Percentiles rank a stretch among this genome's conserved stretches.
phyloP scores from a whole-genome alignment of 306 rosid genomes.

The Astragalus membranaceus region DNA sequence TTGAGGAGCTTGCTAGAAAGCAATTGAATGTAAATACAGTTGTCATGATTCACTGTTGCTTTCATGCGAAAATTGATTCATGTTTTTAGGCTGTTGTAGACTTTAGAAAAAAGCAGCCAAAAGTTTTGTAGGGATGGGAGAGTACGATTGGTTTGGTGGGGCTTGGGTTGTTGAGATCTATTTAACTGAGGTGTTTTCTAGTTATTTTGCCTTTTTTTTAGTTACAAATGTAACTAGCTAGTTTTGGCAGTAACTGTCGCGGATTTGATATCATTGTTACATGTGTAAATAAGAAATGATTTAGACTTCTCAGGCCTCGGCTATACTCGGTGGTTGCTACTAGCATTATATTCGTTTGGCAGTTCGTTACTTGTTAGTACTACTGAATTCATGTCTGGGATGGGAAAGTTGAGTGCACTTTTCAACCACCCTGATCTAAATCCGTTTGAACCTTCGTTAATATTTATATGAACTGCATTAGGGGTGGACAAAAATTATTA shows the following conservation, averaged over 20 bases:
- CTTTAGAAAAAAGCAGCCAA: conserved; percentile 36
- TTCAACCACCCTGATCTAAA: background rate
- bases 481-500: too few species aligned
- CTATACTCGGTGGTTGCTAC: background rate
- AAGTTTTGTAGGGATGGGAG: conserved; percentile 53
- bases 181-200: conserved; percentile 14
- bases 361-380: background rate
- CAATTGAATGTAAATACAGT: conserved; percentile 37
- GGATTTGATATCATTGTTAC: background rate
- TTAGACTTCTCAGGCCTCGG: background rate
- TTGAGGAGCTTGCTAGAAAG: conserved; percentile 58
- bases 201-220: background rate
- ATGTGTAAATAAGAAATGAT: conserved; percentile 9
- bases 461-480: too few species aligned
- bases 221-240: conserved; percentile 5
- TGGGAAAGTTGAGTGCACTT: background rate
- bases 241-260: conserved; percentile 6
- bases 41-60: conserved; percentile 11
- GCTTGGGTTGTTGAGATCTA: background rate
- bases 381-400: background rate
- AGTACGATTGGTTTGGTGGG: background rate
- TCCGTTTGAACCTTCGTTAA: background rate
- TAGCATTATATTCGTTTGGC: background rate
- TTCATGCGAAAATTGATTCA: conserved; percentile 7
- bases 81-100: conserved; percentile 53